Percentiles rank a stretch among this genome's conserved stretches.
Conservation (phyloP, 2,329 filamentous ascomycete genomes). For the Ophiocordyceps camponoti-rufipedis region DNA sequence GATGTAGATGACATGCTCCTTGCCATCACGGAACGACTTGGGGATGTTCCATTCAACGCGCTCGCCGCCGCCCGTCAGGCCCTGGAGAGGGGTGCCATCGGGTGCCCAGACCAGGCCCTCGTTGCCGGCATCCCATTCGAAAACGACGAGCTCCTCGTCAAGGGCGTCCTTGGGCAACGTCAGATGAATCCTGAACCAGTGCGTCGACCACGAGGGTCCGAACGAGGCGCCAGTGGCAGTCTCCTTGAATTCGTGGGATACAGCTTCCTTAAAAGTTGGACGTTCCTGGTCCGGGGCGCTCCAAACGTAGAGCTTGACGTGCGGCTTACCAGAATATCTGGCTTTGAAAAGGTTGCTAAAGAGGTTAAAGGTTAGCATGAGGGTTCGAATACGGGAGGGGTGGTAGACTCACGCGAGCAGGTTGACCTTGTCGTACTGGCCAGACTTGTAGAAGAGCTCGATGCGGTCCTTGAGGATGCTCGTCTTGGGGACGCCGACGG, state of each 20-base stretch:
- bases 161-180: constrained; percentile 56
- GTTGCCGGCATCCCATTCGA: constrained; percentile 90
- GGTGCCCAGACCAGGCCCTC: constrained; percentile 91
- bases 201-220: constrained; percentile 90
- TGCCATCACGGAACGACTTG: constrained; percentile 60
- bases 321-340: constrained; percentile 42
- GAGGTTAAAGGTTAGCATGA: constrained; percentile 3
- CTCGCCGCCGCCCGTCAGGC: constrained; percentile 77
- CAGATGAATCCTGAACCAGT: constrained; percentile 83
- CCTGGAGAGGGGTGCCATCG: constrained; percentile 78
- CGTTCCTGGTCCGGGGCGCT: constrained; percentile 61
- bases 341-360: constrained; percentile 20
- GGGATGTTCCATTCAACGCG: constrained; percentile 85
- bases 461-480: constrained; percentile 76
- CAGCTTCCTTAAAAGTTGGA: constrained; percentile 73
- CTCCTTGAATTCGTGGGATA: constrained; percentile 53
- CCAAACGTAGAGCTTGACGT: constrained; percentile 77
- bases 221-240: constrained; percentile 64
- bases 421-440: constrained; percentile 63
- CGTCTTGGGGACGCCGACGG: constrained; percentile 62
- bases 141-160: constrained; percentile 69
- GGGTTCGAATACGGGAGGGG: neutral
- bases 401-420: constrained; percentile 41
- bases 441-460: constrained; percentile 57
- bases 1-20: constrained; percentile 79